phyloP scores from a whole-genome alignment of 140 eudicot genomes.

The Flaveria floridana region DNA sequence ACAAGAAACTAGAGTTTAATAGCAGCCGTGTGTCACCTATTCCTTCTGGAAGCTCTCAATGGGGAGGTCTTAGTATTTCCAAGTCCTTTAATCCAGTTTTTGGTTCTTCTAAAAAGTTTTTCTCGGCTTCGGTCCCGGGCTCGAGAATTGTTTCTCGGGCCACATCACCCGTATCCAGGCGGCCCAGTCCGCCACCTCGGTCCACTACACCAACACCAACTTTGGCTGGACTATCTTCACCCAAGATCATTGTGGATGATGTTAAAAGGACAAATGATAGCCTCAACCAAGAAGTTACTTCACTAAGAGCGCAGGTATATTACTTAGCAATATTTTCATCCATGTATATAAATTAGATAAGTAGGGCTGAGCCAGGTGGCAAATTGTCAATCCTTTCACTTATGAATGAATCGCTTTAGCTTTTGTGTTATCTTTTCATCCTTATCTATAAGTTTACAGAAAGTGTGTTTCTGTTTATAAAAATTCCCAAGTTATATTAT shows the following conservation, averaged over 20 bases:
- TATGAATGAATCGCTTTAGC: background rate
- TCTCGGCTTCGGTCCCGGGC: conserved; percentile 63
- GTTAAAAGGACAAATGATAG: conserved; percentile 52
- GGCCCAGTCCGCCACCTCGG: conserved; percentile 44
- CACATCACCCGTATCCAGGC: conserved; percentile 64
- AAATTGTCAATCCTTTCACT: conserved; percentile 3
- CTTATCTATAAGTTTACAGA: background rate
- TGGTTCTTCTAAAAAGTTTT: conserved; percentile 48
- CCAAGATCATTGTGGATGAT: conserved; percentile 48
- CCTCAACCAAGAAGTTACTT: conserved; percentile 59
- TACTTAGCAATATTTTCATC: conserved; percentile 4
- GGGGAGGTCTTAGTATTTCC: conserved; percentile 47
- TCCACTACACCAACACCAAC: conserved; percentile 53
- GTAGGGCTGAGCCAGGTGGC: background rate
- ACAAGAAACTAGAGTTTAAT: conserved; percentile 41
- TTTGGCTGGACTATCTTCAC: conserved; percentile 41
- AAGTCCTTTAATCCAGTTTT: conserved; percentile 48
- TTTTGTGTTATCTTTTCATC: background rate
- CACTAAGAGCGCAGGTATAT: conserved; percentile 75
- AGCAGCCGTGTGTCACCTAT: conserved; percentile 55
- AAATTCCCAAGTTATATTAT: background rate
- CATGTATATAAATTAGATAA: conserved; percentile 4
- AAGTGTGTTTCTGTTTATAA: background rate
- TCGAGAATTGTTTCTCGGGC: conserved; percentile 69
- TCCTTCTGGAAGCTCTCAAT: conserved; percentile 49